Evolutionary conservation across 1,284 basidiomycete genomes (phyloP).

Genomic region (Boletus semigastroideus): DNA sequence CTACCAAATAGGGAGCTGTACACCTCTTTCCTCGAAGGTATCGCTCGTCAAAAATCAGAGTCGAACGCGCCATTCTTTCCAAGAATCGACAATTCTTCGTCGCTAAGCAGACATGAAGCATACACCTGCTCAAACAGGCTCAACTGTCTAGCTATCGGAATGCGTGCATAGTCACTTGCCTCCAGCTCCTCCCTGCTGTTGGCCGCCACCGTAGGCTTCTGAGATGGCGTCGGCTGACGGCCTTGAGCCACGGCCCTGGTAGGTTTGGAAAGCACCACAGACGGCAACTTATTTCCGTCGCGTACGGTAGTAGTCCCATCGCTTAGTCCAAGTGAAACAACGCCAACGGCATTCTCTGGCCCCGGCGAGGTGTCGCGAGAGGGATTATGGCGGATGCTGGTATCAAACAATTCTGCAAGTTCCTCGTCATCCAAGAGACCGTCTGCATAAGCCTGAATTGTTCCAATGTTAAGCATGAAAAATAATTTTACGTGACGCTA

Average conservation of each 20-base stretch:
- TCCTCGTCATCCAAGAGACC: constrained; percentile 14
- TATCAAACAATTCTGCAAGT: constrained; percentile 5
- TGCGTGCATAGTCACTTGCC: constrained; percentile 9
- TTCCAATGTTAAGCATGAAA: constrained; percentile 6
- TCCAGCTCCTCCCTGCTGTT: constrained; percentile 25
- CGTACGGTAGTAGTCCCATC: background rate
- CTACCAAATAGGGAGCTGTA: background rate
- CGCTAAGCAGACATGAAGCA: constrained; percentile 27
- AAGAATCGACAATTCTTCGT: constrained; percentile 17
- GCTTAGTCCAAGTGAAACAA: background rate
- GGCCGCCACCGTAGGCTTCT: background rate
- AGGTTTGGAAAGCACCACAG: background rate
- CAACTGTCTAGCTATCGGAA: background rate
- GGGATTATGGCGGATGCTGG: background rate
- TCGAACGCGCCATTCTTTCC: constrained; percentile 29
- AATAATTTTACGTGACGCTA: background rate
- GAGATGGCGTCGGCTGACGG: background rate
- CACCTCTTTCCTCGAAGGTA: background rate
- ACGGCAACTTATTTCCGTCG: background rate
- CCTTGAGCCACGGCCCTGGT: background rate
- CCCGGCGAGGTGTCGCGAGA: background rate
- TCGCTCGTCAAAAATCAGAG: constrained; percentile 24
- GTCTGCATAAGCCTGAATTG: constrained; percentile 25
- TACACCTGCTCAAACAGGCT: constrained; percentile 21
- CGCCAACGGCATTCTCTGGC: background rate